Conservation (phyloP, 345 rosid genomes). For the Arabidopsis suecica region DNA sequence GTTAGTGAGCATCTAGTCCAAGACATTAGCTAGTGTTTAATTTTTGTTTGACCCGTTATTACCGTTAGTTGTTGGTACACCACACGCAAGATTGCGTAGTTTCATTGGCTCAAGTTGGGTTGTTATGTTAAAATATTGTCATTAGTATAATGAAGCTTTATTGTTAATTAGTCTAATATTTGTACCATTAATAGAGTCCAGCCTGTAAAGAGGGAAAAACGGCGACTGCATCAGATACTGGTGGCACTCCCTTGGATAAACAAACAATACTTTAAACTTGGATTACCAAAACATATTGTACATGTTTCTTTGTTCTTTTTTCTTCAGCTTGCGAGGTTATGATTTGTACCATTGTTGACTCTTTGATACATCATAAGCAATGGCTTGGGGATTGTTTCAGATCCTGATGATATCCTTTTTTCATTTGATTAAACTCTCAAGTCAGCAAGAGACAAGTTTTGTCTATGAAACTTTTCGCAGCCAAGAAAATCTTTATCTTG, state of each 20-base stretch:
- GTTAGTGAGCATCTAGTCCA: background rate
- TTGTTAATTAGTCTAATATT: background rate
- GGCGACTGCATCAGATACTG: slow-evolving; percentile 7
- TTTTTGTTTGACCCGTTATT: slow-evolving; percentile 39
- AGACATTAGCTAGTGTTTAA: slow-evolving; percentile 8
- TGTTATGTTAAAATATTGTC: background rate
- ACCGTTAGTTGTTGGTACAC: slow-evolving; percentile 9
- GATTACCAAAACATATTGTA: background rate
- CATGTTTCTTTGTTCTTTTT: slow-evolving; percentile 15
- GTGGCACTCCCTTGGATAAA: slow-evolving; percentile 4
- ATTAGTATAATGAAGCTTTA: slow-evolving; percentile 6
- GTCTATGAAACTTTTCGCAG: slow-evolving; percentile 46
- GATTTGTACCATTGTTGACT: background rate
- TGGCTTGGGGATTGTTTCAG: slow-evolving; percentile 29
- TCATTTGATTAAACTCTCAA: slow-evolving; percentile 26
- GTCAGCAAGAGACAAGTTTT: slow-evolving; percentile 45
- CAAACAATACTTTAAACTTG: slow-evolving; percentile 27
- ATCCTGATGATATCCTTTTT: slow-evolving; percentile 13
- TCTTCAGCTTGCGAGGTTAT: slow-evolving; percentile 30
- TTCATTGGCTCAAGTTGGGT: background rate
- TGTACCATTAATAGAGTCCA: slow-evolving; percentile 14
- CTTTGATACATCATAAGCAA: slow-evolving; percentile 13
- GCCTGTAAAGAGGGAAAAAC: slow-evolving; percentile 12
- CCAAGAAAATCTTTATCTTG: slow-evolving; percentile 42
- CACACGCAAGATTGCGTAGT: slow-evolving; percentile 37